These are phyloP conservation scores for Onygenales sp. DNA, from an alignment of 2,329 filamentous ascomycete species.

Conservation along the genomic window DNA sequence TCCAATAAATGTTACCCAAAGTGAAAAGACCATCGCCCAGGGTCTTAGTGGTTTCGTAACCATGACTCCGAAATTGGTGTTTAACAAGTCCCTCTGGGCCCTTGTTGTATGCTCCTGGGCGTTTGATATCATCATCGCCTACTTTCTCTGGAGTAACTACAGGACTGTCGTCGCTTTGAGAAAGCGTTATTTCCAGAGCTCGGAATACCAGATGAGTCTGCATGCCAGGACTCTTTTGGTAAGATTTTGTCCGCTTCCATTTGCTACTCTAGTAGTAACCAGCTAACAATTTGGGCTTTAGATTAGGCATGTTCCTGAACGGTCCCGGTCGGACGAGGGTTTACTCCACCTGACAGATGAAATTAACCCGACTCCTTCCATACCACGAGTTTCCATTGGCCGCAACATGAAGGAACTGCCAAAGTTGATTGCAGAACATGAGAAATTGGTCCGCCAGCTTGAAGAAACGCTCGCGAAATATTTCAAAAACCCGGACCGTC, in stretches of 20 bases:
- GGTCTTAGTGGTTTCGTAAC: constrained; percentile 24
- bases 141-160: constrained; percentile 89
- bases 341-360: constrained; percentile 74
- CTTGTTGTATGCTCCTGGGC: constrained; percentile 51
- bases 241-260: constrained; percentile 10
- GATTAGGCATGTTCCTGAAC: constrained; percentile 74
- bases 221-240: constrained; percentile 59
- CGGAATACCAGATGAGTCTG: constrained; percentile 80
- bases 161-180: constrained; percentile 60
- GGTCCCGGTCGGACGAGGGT: constrained; percentile 74
- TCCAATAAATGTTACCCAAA: constrained; percentile 61
- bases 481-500: constrained; percentile 70
- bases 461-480: constrained; percentile 83
- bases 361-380: constrained; percentile 66
- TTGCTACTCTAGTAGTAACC: not conserved
- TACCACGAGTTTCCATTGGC: constrained; percentile 72
- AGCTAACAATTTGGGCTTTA: constrained; percentile 21
- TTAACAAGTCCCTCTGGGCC: constrained; percentile 44
- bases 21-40: constrained; percentile 22
- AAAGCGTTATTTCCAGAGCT: constrained; percentile 69
- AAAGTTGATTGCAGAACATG: constrained; percentile 73
- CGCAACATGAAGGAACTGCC: constrained; percentile 89
- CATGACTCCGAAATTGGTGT: constrained; percentile 45
- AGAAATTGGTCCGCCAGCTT: constrained; percentile 67
- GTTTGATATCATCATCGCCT: constrained; percentile 65